Evolutionary conservation across 192 early-diverging fungal genomes (phyloP), one percentile per base, ranked within the genome.

Genomic region (Thoreauomyces humboldtii): DNA sequence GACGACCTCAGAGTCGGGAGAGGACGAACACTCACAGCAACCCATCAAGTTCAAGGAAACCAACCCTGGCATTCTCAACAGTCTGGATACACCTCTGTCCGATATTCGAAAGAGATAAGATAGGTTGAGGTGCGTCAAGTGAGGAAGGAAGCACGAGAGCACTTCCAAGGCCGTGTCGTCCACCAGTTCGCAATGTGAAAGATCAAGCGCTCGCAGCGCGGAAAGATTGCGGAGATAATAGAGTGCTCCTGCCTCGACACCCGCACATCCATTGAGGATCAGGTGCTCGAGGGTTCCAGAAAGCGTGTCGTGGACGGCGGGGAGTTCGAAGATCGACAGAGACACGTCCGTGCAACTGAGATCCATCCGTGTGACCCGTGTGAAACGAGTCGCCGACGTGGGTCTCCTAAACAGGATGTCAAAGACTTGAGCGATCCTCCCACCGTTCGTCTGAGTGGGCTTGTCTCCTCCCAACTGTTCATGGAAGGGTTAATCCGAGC

Each of bases 91-190:
- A 25, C 78, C 78, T 17, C 17, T 28, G 27, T 80, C 78, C 9
- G 78, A 72, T 29, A 80, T n/a, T 25, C 71, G 73, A 35, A 80
- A 80, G 4, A 77, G 62, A 34, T 80, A 80, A 15, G 62, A 70
- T 17, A 76, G 62, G 62, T 80, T 77, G n/a, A 80, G 65, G 44
- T 71, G 65, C 24, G 62, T 64, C 19, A 80, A 28, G 48, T 71
- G 59, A 3, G 67, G 67, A 0, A 76, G 43, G 54, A 61, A 76
- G 24, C 43, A 65, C 7, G 63, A 51, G 6, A 80, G 22, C 19
- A 74, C 72, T 44, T 80, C 74, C 37, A 80, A 35, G 7, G 69
- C 78, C 2, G 58, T 36, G 52, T 76, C 71, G 46, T 76, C 74
- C 24, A 80, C 61, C 14, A 50, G 29, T 36, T 77, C 74, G 45